Evolutionary conservation across 805 yeast species (phyloP), one percentile per base, ranked within the genome.

Genomic region (Metschnikowia picachoensis): DNA sequence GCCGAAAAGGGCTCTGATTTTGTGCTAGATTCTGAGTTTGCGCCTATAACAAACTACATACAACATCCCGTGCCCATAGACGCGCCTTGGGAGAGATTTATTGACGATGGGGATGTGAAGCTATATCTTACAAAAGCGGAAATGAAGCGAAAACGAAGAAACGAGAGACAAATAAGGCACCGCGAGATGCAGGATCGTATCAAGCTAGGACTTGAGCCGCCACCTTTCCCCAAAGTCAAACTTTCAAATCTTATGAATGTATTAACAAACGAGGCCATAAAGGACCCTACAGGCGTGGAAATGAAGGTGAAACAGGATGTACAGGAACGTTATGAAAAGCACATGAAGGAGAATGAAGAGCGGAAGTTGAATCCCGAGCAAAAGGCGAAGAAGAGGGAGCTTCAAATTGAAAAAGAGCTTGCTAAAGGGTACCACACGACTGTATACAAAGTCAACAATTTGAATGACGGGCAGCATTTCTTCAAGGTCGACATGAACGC

Each of bases 231-330:
- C 3, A 94, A 92, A 63, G 85, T 94, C 25, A 87, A 85, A 57
- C 70, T 89, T 37, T 79, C 85, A 36, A 94, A 92, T 60, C 74
- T 94, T 64, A 87, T 89, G 90, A 85, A 77, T 56, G 96, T 89
- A 0, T 69, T 86, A 40, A 87, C 97, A 2, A 81, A 87, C 55
- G 95, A 87, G 47, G 88, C 94, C 7, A 85, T 91, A 39, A 73
- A 78, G 48, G 96, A 94, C 60, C 98, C 99, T 1, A 92, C 98
- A 0, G 80, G 80, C 3, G 83, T 90, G 54, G 99, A 92, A 59
- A 71, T 73, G 62, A 65, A 74, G 41, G 97, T 94, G 0, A 72
- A 78, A 37, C 63, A 69, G 20, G 94, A 91, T 50, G 85, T 89
- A 4, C 81, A 76, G 34, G 77, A 78, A 37, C 71, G 99, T 29